A percentile compares a stretch with the other conserved stretches of the same genome.
These are phyloP conservation scores for Multifurca ochricompacta DNA, from an alignment of 768 basidiomycete genomes.

Conservation along the genomic window DNA sequence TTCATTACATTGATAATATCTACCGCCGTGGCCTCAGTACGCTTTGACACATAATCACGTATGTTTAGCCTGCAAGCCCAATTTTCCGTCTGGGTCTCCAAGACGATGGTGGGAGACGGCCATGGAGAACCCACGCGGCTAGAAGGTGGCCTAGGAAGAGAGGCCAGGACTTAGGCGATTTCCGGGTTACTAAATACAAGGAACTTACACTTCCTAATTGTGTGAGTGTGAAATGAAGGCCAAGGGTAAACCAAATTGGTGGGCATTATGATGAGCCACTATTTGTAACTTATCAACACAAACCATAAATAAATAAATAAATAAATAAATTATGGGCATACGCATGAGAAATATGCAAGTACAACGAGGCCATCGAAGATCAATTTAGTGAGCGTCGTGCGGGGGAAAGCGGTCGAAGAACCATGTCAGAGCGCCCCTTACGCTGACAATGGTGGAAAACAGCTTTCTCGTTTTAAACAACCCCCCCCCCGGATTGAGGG, in stretches of 20 bases:
- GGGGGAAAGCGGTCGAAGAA: neutral
- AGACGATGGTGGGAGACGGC: neutral
- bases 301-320: too few relatives aligned
- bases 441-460: constrained; percentile 9
- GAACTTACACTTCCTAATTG: constrained; percentile 14
- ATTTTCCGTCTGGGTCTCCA: neutral
- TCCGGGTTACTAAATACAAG: neutral
- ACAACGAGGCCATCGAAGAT: constrained; percentile 4
- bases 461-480: constrained; percentile 4
- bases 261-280: constrained; percentile 14
- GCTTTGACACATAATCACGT: constrained; percentile 15
- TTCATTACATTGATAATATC: neutral
- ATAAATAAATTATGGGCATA: neutral
- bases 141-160: constrained; percentile 5
- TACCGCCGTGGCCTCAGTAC: neutral
- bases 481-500: constrained; percentile 10
- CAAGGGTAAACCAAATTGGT: constrained; percentile 6
- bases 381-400: neutral
- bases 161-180: neutral
- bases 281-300: neutral
- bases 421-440: constrained; percentile 17
- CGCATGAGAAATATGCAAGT: constrained; percentile 5
- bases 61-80: constrained; percentile 12
- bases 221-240: constrained; percentile 12
- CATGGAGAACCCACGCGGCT: constrained; percentile 3